Conservation (phyloP, 805 yeast species). For the Jamesozyma hellenica region DNA sequence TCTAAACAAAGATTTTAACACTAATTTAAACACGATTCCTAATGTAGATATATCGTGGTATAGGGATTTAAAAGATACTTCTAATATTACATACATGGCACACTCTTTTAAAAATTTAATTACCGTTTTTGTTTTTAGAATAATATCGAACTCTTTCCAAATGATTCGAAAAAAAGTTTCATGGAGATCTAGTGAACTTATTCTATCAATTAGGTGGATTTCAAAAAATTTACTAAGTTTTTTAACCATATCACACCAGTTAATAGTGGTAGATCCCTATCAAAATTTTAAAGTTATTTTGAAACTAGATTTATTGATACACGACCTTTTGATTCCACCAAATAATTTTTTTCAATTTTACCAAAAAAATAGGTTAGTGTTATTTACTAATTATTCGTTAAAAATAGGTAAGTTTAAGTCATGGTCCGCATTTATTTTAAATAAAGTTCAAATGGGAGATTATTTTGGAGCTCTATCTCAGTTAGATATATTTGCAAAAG, state of each 20-base stretch:
- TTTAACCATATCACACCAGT: slow-evolving; percentile 22
- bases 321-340: slow-evolving; percentile 22
- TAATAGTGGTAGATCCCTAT: slow-evolving; percentile 13
- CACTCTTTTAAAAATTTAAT: slow-evolving; percentile 12
- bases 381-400: slow-evolving; percentile 21
- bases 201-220: slow-evolving; percentile 21
- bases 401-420: slow-evolving; percentile 21
- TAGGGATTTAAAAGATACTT: slow-evolving; percentile 3
- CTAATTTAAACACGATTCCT: slow-evolving; percentile 1
- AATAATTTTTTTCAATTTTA: slow-evolving; percentile 15
- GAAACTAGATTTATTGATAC: slow-evolving; percentile 18
- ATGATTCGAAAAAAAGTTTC: slow-evolving; percentile 1
- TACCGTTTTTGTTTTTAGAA: slow-evolving; percentile 5
- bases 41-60: slow-evolving; percentile 14
- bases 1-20: not conserved
- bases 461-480: slow-evolving; percentile 22
- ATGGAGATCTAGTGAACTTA: slow-evolving; percentile 9
- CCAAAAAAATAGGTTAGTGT: slow-evolving; percentile 12
- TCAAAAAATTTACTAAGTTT: slow-evolving; percentile 12
- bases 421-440: slow-evolving; percentile 27
- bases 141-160: not conserved
- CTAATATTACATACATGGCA: slow-evolving; percentile 10
- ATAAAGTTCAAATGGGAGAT: slow-evolving; percentile 22
- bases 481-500: slow-evolving; percentile 13
- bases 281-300: slow-evolving; percentile 7